Evolutionary conservation across 345 rosid genomes (phyloP), one percentile per base, ranked within the genome.

Genomic region (Euphorbia tirucalli): DNA sequence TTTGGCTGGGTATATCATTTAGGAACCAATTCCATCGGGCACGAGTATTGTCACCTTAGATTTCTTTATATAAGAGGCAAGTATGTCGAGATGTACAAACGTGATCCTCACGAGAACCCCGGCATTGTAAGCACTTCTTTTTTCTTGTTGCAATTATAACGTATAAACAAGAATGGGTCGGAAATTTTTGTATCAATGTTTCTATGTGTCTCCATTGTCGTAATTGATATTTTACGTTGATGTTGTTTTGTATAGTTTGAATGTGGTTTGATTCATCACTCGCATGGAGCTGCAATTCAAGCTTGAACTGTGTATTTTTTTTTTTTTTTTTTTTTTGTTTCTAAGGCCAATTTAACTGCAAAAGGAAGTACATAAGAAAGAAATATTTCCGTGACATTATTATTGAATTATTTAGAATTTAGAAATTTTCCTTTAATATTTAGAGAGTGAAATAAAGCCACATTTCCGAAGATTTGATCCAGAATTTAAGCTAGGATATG

Each of bases 1-100:
- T 94, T 77, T 65, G 97, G 99, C 0, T 82, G 87, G 90, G 91
- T 90, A 31, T 90, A 87, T 81, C 99, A 95, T 82, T 61, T 95
- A 60, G 97, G 99, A 14, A 78, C 83, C 28, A 95, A 90, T 75
- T 79, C 93, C 46, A 95, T 95, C 31, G 97, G 97, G 0, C 97
- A 80, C 41, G 89, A 92, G 78, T 92, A 81, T 67, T 94, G 97
- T 60, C 89, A 90, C 69, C 86, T 85, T 13, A 85, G 97, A 46
- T 94, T 85, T 76, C 75, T 92, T 48, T 87, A 77, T 78, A 79
- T 95, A 2, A 81, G 87, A 77, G 96, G 99, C 74, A 92, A 87
- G 85, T 84, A 81, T 44, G 93, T 95, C 7, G 85, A 87, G 85
- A 88, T 95, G 99, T 92, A 90, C 78, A 94, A 86, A 77, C 87